Conservation (phyloP, 345 rosid genomes). For the Aquilaria malaccensis region DNA sequence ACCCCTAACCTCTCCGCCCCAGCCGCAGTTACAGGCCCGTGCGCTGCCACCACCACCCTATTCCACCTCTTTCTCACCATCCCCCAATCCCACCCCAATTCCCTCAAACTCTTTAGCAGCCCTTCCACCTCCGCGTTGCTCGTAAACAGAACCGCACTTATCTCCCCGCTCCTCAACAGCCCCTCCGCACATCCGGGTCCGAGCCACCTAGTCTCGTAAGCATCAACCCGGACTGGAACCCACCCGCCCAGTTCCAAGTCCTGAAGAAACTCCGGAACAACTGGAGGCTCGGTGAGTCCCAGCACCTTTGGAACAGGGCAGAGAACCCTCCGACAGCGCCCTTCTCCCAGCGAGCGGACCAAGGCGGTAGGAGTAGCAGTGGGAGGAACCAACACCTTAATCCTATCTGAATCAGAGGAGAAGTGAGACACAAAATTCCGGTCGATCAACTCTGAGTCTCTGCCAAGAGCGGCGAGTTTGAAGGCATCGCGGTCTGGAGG, state of each 20-base stretch:
- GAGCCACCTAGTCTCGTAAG: slow-evolving; percentile 58
- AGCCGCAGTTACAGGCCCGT: slow-evolving; percentile 52
- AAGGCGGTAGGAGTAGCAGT: slow-evolving; percentile 37
- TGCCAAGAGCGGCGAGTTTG: slow-evolving; percentile 40
- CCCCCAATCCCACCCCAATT: slow-evolving; percentile 47
- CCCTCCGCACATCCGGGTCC: slow-evolving; percentile 35
- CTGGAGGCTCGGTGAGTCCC: slow-evolving; percentile 52
- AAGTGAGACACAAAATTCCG: slow-evolving; percentile 22
- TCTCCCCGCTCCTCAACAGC: slow-evolving; percentile 18
- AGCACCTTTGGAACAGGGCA: slow-evolving; percentile 46
- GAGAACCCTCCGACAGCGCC: slow-evolving; percentile 32
- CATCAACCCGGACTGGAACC: slow-evolving; percentile 38
- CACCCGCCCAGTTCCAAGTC: slow-evolving; percentile 34
- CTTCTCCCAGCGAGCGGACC: slow-evolving; percentile 32
- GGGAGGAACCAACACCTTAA: slow-evolving; percentile 29
- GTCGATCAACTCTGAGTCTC: slow-evolving; percentile 39
- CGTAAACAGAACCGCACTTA: slow-evolving; percentile 41
- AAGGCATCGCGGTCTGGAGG: slow-evolving; percentile 19
- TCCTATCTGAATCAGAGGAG: slow-evolving; percentile 13
- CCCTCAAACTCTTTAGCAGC: slow-evolving; percentile 37
- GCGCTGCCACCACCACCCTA: slow-evolving; percentile 38
- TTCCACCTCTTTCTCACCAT: slow-evolving; percentile 39
- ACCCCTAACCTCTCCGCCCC: slow-evolving; percentile 51
- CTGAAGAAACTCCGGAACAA: slow-evolving; percentile 37
- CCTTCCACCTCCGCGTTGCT: slow-evolving; percentile 56